A percentile compares a stretch with the other conserved stretches of the same genome.
These are phyloP conservation scores for Lathyrus aphaca DNA, from an alignment of 306 rosid species.

Conservation along the genomic window DNA sequence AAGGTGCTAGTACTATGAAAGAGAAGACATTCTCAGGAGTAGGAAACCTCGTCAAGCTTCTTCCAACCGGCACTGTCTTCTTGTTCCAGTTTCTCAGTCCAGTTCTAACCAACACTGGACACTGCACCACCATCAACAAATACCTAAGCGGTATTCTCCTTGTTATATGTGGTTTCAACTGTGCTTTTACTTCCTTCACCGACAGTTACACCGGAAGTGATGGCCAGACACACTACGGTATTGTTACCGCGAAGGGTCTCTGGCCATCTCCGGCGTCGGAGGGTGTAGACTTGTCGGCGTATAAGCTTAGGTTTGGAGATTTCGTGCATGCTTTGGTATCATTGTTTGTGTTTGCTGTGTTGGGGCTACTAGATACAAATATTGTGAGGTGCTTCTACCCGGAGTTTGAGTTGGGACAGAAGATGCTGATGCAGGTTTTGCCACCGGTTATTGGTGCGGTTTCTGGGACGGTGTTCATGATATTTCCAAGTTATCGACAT, in stretches of 20 bases:
- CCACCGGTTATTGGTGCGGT: conserved; percentile 68
- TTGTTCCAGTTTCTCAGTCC: conserved; percentile 78
- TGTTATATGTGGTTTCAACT: conserved; percentile 53
- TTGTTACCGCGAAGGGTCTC: conserved; percentile 58
- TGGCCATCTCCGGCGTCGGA: conserved; percentile 67
- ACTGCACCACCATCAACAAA: conserved; percentile 59
- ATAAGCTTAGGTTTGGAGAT: conserved; percentile 62
- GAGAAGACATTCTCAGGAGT: conserved; percentile 46
- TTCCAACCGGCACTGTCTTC: conserved; percentile 82
- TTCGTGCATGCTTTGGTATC: conserved; percentile 66
- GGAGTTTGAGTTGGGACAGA: conserved; percentile 41
- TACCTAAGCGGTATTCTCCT: conserved; percentile 52
- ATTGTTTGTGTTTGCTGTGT: conserved; percentile 55
- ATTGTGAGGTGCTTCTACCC: conserved; percentile 67
- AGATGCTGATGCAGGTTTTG: conserved; percentile 54
- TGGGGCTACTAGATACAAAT: conserved; percentile 61
- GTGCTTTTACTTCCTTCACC: conserved; percentile 72
- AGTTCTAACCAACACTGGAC: conserved; percentile 63
- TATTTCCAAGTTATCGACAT: conserved; percentile 71
- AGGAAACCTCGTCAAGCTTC: conserved; percentile 72
- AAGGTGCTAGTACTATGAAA: background rate
- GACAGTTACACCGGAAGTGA: conserved; percentile 74
- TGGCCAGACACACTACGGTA: conserved; percentile 55
- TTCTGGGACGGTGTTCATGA: conserved; percentile 53
- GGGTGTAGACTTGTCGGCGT: conserved; percentile 43